A percentile compares a stretch with the other conserved stretches of the same genome.
Conservation (phyloP, 2,329 filamentous ascomycete genomes). For the Rhinocladiella similis region DNA sequence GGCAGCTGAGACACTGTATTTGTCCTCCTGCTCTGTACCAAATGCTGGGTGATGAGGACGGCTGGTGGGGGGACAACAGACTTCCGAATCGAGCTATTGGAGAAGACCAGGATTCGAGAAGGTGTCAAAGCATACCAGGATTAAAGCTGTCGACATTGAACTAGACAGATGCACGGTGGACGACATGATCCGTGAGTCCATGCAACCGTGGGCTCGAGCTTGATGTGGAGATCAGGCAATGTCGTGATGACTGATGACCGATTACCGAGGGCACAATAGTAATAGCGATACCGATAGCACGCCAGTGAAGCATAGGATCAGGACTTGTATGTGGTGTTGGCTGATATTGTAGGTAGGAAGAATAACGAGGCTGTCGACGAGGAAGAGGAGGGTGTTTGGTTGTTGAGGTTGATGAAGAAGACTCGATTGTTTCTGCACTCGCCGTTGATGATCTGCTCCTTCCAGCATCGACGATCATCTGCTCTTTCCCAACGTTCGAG, state of each 20-base stretch:
- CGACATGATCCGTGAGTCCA: slow-evolving; percentile 15
- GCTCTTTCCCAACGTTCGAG: too few species aligned
- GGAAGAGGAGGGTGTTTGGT: not conserved
- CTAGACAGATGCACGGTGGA: slow-evolving; percentile 22
- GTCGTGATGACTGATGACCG: not conserved
- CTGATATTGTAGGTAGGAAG: not conserved
- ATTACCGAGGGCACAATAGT: not conserved
- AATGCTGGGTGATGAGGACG: not conserved
- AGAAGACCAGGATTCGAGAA: not conserved
- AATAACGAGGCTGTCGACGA: not conserved
- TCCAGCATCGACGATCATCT: too few species aligned
- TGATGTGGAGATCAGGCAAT: not conserved
- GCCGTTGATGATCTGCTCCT: too few species aligned
- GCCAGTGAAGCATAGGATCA: too few species aligned
- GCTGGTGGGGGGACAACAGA: slow-evolving; percentile 16
- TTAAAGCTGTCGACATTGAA: slow-evolving; percentile 9
- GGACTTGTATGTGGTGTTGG: not conserved
- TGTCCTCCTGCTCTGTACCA: not conserved
- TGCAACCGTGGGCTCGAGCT: slow-evolving; percentile 12
- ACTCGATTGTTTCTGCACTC: too few species aligned
- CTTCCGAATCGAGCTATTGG: slow-evolving; percentile 17
- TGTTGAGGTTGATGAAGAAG: too few species aligned
- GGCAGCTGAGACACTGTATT: not conserved
- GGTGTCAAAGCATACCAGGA: slow-evolving; percentile 21
- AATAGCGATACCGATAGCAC: not conserved